Evolutionary conservation across 2,329 filamentous ascomycete species (phyloP).

Genomic region (Dothistroma pini): DNA sequence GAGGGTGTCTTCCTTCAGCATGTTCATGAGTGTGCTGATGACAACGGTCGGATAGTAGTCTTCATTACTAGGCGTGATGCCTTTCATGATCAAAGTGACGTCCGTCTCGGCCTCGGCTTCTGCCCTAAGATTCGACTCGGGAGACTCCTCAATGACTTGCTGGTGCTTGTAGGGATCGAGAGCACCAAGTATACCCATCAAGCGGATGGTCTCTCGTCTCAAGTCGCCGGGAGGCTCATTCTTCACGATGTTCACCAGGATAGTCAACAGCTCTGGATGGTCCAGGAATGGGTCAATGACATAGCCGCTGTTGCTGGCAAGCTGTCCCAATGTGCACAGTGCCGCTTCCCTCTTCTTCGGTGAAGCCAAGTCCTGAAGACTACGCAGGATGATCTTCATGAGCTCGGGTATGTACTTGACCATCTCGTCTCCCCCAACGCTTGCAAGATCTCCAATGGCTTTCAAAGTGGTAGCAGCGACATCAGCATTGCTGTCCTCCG

Average conservation of each 20-base stretch:
- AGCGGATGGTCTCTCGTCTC: slow-evolving; percentile 89
- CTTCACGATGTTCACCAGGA: slow-evolving; percentile 90
- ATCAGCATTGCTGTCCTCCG: slow-evolving; percentile 75
- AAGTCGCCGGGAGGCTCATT: slow-evolving; percentile 83
- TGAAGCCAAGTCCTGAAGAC: slow-evolving; percentile 89
- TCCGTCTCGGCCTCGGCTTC: slow-evolving; percentile 74
- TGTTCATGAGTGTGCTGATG: slow-evolving; percentile 89
- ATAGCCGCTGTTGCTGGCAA: slow-evolving; percentile 95
- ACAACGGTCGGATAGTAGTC: slow-evolving; percentile 98
- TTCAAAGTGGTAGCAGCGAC: slow-evolving; percentile 94
- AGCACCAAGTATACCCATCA: slow-evolving; percentile 92
- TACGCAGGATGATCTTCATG: slow-evolving; percentile 93
- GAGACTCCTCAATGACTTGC: slow-evolving; percentile 84
- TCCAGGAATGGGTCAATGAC: slow-evolving; percentile 95
- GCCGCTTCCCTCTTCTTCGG: slow-evolving; percentile 87
- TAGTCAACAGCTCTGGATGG: slow-evolving; percentile 87
- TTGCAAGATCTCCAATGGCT: slow-evolving; percentile 89
- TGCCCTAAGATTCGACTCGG: slow-evolving; percentile 70
- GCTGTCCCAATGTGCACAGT: slow-evolving; percentile 81
- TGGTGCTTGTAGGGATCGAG: slow-evolving; percentile 95
- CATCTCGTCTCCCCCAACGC: slow-evolving; percentile 93
- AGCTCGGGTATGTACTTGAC: slow-evolving; percentile 82
- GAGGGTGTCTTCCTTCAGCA: slow-evolving; percentile 86
- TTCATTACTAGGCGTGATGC: slow-evolving; percentile 91
- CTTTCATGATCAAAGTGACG: slow-evolving; percentile 97